Conservation (phyloP, 176 grass and related monocot species). For the Elymus sibiricus region DNA sequence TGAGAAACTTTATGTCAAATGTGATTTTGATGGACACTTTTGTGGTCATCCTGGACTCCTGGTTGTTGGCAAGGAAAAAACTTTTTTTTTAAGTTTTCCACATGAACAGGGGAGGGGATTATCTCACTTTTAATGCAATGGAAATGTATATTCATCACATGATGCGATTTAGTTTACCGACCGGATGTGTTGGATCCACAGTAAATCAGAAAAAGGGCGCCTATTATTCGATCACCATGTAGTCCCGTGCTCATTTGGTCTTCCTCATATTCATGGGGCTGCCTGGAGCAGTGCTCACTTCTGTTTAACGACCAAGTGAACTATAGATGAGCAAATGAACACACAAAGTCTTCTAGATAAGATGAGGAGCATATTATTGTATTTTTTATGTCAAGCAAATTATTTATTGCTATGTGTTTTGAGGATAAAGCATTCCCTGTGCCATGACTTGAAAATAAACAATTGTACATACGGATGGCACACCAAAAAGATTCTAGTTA, state of each 20-base stretch:
- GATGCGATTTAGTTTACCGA: too few species aligned
- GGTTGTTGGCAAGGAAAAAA: not conserved
- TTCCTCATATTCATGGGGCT: too few species aligned
- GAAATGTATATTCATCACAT: not conserved
- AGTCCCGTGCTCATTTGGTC: too few species aligned
- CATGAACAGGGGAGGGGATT: not conserved
- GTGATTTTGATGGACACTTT: not conserved
- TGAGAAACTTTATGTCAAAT: not conserved
- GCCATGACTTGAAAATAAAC: not conserved
- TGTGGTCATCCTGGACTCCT: not conserved
- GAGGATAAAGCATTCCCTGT: not conserved
- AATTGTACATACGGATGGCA: not conserved
- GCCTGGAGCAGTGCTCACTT: too few species aligned
- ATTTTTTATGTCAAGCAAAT: too few species aligned
- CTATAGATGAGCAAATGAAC: too few species aligned
- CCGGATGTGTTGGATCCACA: too few species aligned
- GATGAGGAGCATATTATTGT: not conserved
- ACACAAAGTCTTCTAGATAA: not conserved
- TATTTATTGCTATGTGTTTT: too few species aligned
- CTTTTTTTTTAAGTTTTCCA: not conserved
- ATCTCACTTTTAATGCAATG: not conserved
- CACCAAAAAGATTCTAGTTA: not conserved
- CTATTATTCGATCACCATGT: too few species aligned
- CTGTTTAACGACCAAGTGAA: too few species aligned
- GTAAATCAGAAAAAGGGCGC: too few species aligned